Evolutionary conservation across 306 rosid species (phyloP).

Genomic region (Dryas octopetala): DNA sequence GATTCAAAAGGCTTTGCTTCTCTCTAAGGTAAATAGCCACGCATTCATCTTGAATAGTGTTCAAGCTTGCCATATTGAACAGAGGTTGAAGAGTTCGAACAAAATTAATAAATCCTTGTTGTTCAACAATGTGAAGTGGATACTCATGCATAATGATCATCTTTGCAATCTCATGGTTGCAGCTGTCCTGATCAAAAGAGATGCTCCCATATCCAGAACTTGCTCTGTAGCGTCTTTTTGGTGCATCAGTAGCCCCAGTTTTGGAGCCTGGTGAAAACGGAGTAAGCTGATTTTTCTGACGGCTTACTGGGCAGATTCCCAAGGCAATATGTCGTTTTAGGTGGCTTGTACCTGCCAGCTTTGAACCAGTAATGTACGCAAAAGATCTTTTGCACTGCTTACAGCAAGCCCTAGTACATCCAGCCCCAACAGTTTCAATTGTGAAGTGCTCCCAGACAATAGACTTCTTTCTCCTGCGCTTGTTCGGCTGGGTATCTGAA

Average conservation of each 20-base stretch:
- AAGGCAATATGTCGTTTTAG: slow-evolving; percentile 71
- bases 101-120: slow-evolving; percentile 66
- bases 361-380: slow-evolving; percentile 75
- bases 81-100: slow-evolving; percentile 69
- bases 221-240: slow-evolving; percentile 56
- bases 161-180: slow-evolving; percentile 66
- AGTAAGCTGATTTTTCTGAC: slow-evolving; percentile 50
- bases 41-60: slow-evolving; percentile 55
- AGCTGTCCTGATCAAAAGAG: slow-evolving; percentile 61
- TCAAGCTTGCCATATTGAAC: slow-evolving; percentile 46
- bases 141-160: slow-evolving; percentile 87
- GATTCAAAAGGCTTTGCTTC: slow-evolving; percentile 64
- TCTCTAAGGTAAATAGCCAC: slow-evolving; percentile 53
- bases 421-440: slow-evolving; percentile 58
- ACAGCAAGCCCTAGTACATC: slow-evolving; percentile 64
- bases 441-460: slow-evolving; percentile 89
- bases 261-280: slow-evolving; percentile 23
- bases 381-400: slow-evolving; percentile 76
- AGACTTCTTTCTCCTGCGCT: slow-evolving; percentile 70
- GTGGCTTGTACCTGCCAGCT: slow-evolving; percentile 86
- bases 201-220: slow-evolving; percentile 35
- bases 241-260: slow-evolving; percentile 37
- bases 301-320: slow-evolving; percentile 72
- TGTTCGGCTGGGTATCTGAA: slow-evolving; percentile 44
- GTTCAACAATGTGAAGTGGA: slow-evolving; percentile 85